Conservation (phyloP, 305 asterid genomes). For the Caryopteris hybrid region DNA sequence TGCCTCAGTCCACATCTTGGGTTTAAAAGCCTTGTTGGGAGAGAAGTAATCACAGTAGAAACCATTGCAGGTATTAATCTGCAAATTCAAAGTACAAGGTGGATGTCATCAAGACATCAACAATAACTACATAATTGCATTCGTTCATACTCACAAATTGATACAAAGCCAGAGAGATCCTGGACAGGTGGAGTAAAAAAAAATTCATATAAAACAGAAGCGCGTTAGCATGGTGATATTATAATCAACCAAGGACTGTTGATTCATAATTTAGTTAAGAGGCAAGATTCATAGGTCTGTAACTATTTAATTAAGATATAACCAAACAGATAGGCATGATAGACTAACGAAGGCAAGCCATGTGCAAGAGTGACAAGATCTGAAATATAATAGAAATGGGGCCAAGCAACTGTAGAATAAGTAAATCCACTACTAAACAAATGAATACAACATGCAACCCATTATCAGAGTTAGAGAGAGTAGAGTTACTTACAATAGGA, state of each 20-base stretch:
- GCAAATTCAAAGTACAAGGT: slow-evolving; percentile 14
- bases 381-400: slow-evolving; percentile 22
- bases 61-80: slow-evolving; percentile 98
- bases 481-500: slow-evolving; percentile 64
- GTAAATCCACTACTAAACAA: slow-evolving; percentile 21
- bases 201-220: no score
- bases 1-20: slow-evolving; percentile 99
- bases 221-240: slow-evolving; percentile 10
- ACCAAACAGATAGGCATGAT: slow-evolving; percentile 27
- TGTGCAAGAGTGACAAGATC: slow-evolving; percentile 38
- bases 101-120: slow-evolving; percentile 12
- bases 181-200: no score
- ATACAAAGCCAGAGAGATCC: no score
- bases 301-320: slow-evolving; percentile 20
- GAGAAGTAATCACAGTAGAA: slow-evolving; percentile 90
- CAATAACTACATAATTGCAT: not conserved
- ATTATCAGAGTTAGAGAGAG: slow-evolving; percentile 14
- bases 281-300: slow-evolving; percentile 22
- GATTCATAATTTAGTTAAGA: slow-evolving; percentile 12
- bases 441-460: slow-evolving; percentile 21
- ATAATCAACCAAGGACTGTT: slow-evolving; percentile 20
- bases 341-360: slow-evolving; percentile 29
- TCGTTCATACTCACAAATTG: not conserved
- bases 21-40: slow-evolving; percentile 90
- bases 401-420: slow-evolving; percentile 24